A percentile compares a stretch with the other conserved stretches of the same genome.
Conservation (phyloP, 1,139 yeast genomes). For the Blastobotrys capitulatus region DNA sequence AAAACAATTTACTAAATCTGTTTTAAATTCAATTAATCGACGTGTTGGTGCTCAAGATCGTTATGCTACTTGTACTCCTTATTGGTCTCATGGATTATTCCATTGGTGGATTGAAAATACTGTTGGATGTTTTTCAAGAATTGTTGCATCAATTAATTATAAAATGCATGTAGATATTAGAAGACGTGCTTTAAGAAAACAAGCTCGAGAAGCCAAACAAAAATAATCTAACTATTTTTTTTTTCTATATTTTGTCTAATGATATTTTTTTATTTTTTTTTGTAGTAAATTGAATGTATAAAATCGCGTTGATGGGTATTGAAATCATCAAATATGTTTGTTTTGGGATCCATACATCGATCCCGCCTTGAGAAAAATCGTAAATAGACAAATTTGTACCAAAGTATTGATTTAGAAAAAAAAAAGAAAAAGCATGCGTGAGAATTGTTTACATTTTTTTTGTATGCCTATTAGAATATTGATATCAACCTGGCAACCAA, state of each 20-base stretch:
- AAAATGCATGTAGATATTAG: conserved; percentile 79
- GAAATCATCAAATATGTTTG: too few species aligned
- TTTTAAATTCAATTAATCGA: conserved; percentile 67
- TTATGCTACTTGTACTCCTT: conserved; percentile 83
- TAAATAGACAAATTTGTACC: too few species aligned
- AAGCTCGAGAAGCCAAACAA: conserved; percentile 56
- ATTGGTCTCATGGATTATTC: conserved; percentile 90
- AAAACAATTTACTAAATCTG: conserved; percentile 63
- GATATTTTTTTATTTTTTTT: background rate
- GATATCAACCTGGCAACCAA: too few species aligned
- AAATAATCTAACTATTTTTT: background rate
- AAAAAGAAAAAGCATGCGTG: too few species aligned
- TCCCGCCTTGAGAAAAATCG: too few species aligned
- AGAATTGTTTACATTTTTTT: too few species aligned
- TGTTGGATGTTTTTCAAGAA: conserved; percentile 71
- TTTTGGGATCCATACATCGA: too few species aligned
- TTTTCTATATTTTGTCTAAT: background rate
- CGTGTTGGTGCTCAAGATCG: conserved; percentile 92
- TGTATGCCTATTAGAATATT: too few species aligned
- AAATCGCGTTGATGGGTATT: background rate
- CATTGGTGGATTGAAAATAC: conserved; percentile 76
- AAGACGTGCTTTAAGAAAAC: conserved; percentile 73
- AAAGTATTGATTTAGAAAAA: too few species aligned
- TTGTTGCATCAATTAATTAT: conserved; percentile 64
- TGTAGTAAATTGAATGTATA: too few species aligned